A percentile compares a stretch with the other conserved stretches of the same genome.
Conservation (phyloP, 2,329 filamentous ascomycete species). For the Neurospora crassa region DNA sequence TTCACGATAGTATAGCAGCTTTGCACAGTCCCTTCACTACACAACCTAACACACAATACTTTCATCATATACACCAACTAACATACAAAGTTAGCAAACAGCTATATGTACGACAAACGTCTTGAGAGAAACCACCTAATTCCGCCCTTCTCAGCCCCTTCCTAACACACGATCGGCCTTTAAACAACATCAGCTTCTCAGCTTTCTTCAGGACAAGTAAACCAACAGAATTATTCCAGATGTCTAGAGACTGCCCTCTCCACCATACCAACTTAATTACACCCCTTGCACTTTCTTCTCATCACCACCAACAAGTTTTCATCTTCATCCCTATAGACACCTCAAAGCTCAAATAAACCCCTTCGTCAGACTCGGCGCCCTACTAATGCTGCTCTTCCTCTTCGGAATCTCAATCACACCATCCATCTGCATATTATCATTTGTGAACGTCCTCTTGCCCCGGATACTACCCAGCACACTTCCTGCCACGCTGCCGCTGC, state of each 20-base stretch:
- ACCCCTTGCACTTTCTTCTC: background rate
- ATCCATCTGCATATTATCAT: slow-evolving; percentile 36
- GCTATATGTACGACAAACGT: background rate
- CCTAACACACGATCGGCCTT: background rate
- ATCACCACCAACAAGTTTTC: background rate
- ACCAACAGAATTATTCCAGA: background rate
- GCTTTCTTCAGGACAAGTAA: background rate
- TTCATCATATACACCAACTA: background rate
- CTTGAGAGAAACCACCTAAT: background rate
- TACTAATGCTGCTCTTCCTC: slow-evolving; percentile 56
- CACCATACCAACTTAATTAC: background rate
- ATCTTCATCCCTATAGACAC: background rate
- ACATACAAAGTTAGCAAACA: background rate
- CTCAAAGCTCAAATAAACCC: slow-evolving; percentile 54
- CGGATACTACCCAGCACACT: slow-evolving; percentile 20
- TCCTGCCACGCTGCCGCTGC: slow-evolving; percentile 10
- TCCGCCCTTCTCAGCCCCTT: too few species aligned
- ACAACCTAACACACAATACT: background rate
- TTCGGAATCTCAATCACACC: slow-evolving; percentile 48
- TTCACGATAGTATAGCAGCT: background rate
- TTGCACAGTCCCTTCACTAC: background rate
- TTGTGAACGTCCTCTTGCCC: slow-evolving; percentile 23
- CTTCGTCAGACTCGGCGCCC: slow-evolving; percentile 62
- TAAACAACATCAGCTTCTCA: background rate
- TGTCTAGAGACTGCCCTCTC: background rate